Percentiles rank a stretch among this genome's conserved stretches.
These are phyloP conservation scores for Dalbergia cochinchinensis DNA, from an alignment of 306 rosid species.

Conservation along the genomic window DNA sequence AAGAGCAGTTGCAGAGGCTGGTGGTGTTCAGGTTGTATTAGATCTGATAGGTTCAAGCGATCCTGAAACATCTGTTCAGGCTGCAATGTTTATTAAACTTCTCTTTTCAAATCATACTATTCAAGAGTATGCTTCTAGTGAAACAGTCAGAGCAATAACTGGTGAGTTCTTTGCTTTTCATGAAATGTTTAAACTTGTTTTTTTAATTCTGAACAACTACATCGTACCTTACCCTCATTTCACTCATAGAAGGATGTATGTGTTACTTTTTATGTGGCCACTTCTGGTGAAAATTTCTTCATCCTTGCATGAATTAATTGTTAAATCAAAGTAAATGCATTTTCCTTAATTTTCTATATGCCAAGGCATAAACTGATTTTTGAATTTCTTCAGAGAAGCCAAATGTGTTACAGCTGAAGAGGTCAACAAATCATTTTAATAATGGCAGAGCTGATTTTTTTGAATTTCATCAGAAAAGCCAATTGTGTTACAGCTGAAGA, in stretches of 20 bases:
- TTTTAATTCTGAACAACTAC: slow-evolving; percentile 40
- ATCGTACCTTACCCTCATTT: background rate
- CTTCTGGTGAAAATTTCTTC: slow-evolving; percentile 20
- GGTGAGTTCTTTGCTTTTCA: slow-evolving; percentile 62
- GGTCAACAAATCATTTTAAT: background rate
- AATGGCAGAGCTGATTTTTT: too few relatives aligned
- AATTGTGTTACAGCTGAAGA: background rate
- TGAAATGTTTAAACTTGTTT: slow-evolving; percentile 30
- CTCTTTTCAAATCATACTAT: slow-evolving; percentile 92
- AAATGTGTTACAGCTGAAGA: slow-evolving; percentile 6
- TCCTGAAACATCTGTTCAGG: slow-evolving; percentile 94
- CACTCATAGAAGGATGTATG: slow-evolving; percentile 12
- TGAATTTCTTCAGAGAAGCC: too few relatives aligned
- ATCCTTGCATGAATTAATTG: slow-evolving; percentile 15
- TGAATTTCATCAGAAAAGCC: background rate
- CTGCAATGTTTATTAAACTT: slow-evolving; percentile 95
- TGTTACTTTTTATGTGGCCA: slow-evolving; percentile 23
- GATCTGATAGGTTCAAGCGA: slow-evolving; percentile 97
- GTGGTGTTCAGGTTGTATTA: slow-evolving; percentile 96
- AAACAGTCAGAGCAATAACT: slow-evolving; percentile 94
- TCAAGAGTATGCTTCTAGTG: slow-evolving; percentile 99
- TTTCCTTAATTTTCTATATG: slow-evolving; percentile 3
- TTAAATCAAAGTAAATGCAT: background rate
- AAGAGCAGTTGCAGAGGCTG: slow-evolving; percentile 99
- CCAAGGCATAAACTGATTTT: slow-evolving; percentile 16